phyloP scores from a whole-genome alignment of 768 basidiomycete genomes.

The Obba rivulosa region DNA sequence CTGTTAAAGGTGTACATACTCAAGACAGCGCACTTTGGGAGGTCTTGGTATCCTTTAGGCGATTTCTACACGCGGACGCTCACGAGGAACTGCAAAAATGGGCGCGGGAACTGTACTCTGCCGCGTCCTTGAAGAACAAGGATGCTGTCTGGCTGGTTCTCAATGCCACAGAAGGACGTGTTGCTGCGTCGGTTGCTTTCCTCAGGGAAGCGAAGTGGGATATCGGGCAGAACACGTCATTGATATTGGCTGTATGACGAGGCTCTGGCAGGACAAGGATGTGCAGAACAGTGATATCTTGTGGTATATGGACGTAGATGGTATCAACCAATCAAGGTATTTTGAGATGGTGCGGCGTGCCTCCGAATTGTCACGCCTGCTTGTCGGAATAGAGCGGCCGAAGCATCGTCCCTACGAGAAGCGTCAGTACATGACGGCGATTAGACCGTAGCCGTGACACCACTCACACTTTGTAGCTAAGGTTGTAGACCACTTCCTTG shows the following conservation, averaged over 20 bases:
- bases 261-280: too few species aligned
- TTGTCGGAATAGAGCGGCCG: slow-evolving; percentile 69
- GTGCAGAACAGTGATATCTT: neutral
- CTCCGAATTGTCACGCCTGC: slow-evolving; percentile 80
- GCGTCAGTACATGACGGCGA: neutral
- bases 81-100: slow-evolving; percentile 71
- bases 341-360: slow-evolving; percentile 43
- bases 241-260: slow-evolving; percentile 10
- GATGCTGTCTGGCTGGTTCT: slow-evolving; percentile 87
- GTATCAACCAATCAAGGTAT: neutral
- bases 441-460: neutral
- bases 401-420: slow-evolving; percentile 69
- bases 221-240: slow-evolving; percentile 37
- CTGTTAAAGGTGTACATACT: slow-evolving; percentile 60
- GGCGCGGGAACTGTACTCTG: slow-evolving; percentile 61
- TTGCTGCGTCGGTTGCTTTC: slow-evolving; percentile 41
- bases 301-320: neutral
- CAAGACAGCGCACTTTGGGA: slow-evolving; percentile 79
- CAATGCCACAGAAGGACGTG: slow-evolving; percentile 41
- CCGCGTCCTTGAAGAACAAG: slow-evolving; percentile 54
- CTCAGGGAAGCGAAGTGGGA: slow-evolving; percentile 59
- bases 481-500: slow-evolving; percentile 87
- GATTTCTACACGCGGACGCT: slow-evolving; percentile 62
- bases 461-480: slow-evolving; percentile 89
- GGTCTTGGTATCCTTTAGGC: slow-evolving; percentile 65